Conservation (phyloP, 2,329 filamentous ascomycete species). For the Exophiala viscosa region DNA sequence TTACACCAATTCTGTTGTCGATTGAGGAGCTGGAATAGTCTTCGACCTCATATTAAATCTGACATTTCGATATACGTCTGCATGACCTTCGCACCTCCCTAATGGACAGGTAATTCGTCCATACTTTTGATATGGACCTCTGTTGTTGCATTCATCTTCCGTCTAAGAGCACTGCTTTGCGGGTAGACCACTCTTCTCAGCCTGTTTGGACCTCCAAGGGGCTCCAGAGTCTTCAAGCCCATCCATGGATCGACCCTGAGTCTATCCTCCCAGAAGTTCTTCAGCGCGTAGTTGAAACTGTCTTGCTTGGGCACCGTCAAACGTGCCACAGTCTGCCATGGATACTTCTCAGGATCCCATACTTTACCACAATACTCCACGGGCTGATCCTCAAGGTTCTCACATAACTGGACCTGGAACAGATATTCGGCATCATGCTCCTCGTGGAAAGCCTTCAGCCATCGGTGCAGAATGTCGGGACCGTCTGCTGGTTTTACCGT, state of each 20-base stretch:
- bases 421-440: conserved; percentile 38
- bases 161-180: conserved; percentile 34
- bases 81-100: too few species aligned
- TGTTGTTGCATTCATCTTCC: conserved; percentile 39
- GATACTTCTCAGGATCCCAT: conserved; percentile 42
- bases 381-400: conserved; percentile 46
- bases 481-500: not conserved
- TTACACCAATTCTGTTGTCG: too few species aligned
- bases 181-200: conserved; percentile 40
- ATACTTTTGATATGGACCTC: conserved; percentile 37
- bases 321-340: conserved; percentile 46
- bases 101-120: conserved; percentile 29
- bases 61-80: too few species aligned
- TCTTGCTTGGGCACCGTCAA: conserved; percentile 42
- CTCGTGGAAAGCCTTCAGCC: not conserved
- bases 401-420: conserved; percentile 47
- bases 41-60: too few species aligned
- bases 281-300: conserved; percentile 39
- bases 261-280: conserved; percentile 45
- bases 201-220: conserved; percentile 40
- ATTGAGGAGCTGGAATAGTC: too few species aligned
- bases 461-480: not conserved
- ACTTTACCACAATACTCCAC: conserved; percentile 43
- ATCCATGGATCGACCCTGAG: conserved; percentile 44
- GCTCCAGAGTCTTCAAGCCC: conserved; percentile 41